phyloP scores from a whole-genome alignment of 2,329 filamentous ascomycete genomes.

The Nigrospora sphaerica region DNA sequence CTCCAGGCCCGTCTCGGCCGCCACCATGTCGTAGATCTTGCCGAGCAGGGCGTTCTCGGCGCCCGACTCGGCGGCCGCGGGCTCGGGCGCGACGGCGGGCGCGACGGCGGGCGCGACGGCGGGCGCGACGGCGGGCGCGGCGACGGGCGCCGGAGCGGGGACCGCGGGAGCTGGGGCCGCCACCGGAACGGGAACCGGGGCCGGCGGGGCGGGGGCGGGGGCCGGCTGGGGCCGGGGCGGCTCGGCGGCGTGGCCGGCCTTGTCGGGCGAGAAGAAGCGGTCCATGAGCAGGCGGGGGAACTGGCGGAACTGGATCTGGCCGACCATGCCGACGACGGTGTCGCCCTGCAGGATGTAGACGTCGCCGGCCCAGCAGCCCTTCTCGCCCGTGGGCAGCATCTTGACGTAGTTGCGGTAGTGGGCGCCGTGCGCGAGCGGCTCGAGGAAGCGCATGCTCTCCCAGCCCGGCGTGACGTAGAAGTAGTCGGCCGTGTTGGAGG shows the following conservation, averaged over 20 bases:
- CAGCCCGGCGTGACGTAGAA: conserved; percentile 31
- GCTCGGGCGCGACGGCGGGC: too few species aligned
- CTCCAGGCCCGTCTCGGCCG: conserved; percentile 46
- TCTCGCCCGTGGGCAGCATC: conserved; percentile 25
- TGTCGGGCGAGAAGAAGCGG: conserved; percentile 27
- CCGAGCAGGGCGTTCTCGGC: too few species aligned
- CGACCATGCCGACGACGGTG: conserved; percentile 23
- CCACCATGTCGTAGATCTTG: too few species aligned
- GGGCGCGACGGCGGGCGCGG: too few species aligned
- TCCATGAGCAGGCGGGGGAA: conserved; percentile 27
- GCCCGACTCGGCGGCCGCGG: too few species aligned
- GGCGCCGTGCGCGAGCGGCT: conserved; percentile 19
- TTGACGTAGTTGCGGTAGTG: conserved; percentile 28
- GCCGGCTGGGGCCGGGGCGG: too few species aligned
- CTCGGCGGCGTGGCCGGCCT: too few species aligned
- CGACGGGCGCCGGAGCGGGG: too few species aligned
- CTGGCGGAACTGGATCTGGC: conserved; percentile 27
- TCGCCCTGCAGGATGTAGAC: conserved; percentile 26
- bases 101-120: too few species aligned
- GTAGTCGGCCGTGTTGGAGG: conserved; percentile 29
- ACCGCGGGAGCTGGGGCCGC: too few species aligned
- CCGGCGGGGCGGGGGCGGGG: too few species aligned
- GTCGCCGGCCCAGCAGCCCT: conserved; percentile 22
- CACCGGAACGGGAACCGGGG: too few species aligned
- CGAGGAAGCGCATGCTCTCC: conserved; percentile 22